Base-by-base conservation (phyloP, 1,139 yeast genomes). In the Blastobotrys elegans region DNA sequence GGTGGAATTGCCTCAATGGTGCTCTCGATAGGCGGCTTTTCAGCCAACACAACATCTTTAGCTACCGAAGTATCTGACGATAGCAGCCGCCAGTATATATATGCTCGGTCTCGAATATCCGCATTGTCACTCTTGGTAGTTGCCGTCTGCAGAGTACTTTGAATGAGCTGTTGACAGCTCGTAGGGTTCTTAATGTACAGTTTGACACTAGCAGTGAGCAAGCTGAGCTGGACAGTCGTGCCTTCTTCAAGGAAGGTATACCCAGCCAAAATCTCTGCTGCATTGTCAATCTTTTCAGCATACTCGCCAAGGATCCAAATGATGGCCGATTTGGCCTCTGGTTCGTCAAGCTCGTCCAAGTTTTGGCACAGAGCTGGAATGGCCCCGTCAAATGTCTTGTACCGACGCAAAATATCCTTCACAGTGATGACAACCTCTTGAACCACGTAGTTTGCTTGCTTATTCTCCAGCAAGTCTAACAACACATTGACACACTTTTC, bases 81-180 rank as follows among this genome's bases (percentile, higher is more conserved):
- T 50, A 92, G 72, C 50, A 94, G 72, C 63, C 98, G 80, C 97
- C 97, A 92, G 68, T 89, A 92, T 46, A 92, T 77, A 67, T 83
- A 92, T 0, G 97, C 97, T 68, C 92, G 80, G 67, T 92, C 98
- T 60, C 97, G 78, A 35, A 92, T 86, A 65, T 92, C 98, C 1
- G 96, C 85, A 64, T 89, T 89, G 57, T 88, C 95, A 50, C 89
- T 77, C 50, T 82, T 80, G 50, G 81, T 80, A 1, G 96, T 88
- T 11, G 95, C 88, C 49, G 80, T 71, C 57, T 85, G 88, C 55
- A 92, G 73, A 3, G 87, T 76, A 42, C 73, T 74, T 64, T 90
- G 96, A 54, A 92, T 75, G 29, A 81, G 65, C 16, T 70, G 72
- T 44, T 74, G 75, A 30, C 71, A 68, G 7, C 69, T 65, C 26